Conservation (phyloP, 164 flowering plant genomes). For the Chloranthus sessilifolius region DNA sequence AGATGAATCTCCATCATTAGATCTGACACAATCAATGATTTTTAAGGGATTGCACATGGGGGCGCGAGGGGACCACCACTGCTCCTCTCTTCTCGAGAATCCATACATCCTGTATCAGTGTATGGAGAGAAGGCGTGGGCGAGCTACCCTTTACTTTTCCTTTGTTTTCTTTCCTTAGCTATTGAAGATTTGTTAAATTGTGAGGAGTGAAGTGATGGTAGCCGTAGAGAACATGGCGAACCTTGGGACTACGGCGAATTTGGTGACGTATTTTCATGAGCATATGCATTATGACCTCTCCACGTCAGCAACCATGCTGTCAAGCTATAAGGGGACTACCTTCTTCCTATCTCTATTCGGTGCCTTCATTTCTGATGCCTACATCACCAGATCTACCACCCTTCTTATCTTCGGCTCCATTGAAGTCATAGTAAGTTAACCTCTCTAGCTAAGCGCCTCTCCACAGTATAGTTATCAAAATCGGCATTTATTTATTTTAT, state of each 20-base stretch:
- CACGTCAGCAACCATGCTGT: conserved; percentile 13
- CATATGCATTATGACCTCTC: conserved; percentile 18
- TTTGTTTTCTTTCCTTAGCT: too few species aligned
- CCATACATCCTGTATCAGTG: background rate
- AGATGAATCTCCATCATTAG: too few species aligned
- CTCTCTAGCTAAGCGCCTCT: too few species aligned
- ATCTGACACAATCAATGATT: too few species aligned
- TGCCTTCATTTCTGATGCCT: conserved; percentile 22
- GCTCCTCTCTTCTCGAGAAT: background rate
- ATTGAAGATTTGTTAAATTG: conserved; percentile 3
- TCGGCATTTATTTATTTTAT: too few species aligned
- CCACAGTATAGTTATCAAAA: too few species aligned
- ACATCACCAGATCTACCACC: conserved; percentile 12
- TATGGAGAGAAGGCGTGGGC: background rate
- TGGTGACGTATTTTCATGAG: conserved; percentile 13
- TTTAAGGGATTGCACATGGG: too few species aligned
- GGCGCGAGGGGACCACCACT: background rate
- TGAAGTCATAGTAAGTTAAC: conserved; percentile 18
- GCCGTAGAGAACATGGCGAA: conserved; percentile 17
- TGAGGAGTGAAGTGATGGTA: conserved; percentile 14
- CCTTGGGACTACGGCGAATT: conserved; percentile 15
- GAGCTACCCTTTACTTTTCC: background rate
- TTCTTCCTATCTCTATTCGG: conserved; percentile 21
- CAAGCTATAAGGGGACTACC: conserved; percentile 19
- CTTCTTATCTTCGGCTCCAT: conserved; percentile 15